Evolutionary conservation across 2,329 filamentous ascomycete genomes (phyloP), one percentile per base, ranked within the genome.

Genomic region (Nectriaceae sp.): DNA sequence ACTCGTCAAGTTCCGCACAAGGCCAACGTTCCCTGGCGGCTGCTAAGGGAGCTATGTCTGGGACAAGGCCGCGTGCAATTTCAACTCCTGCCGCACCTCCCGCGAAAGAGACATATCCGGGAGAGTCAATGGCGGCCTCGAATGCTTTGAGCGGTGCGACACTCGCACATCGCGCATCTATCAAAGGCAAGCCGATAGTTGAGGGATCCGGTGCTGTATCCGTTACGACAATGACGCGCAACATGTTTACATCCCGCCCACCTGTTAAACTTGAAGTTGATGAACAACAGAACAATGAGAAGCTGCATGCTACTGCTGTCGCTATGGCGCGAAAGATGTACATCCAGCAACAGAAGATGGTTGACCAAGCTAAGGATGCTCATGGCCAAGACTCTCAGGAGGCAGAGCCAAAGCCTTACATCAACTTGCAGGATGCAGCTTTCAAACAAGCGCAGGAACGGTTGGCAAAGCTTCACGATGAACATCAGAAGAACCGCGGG

Each of bases 251-350:
- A 0, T 85, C 88, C 2, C 74, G 83, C 26, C 90, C 91, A 4
- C 86, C 85, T 0, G 82, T 95, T 3, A 77, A 82, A 21, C 73
- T 80, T 2, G 89, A 95, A 62, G 72, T 84, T 0, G 86, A 94
- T 35, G 90, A 96, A 61, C 80, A 85, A 66, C 84, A 81, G 52
- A 83, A 81, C 49, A 81, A 85, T 38, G 87, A 90, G 56, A 83
- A 85, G 4, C 74, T 96, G 3, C 87, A 87, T 54, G 89, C 90
- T 22, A 93, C 90, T 18, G 90, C 92, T 3, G 75, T 96, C 3
- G 89, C 88, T 11, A 96, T 97, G 90, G 91, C 92, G 5, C 88
- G 87, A 69, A 83, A 87, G 58, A 93, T 96, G 84, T 96, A 91
- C 64, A 81, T 76, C 11, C 75, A 82, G 26, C 85, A 90, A 57